Evolutionary conservation across 768 basidiomycete genomes (phyloP).

Genomic region (Rhizopogon salebrosus): DNA sequence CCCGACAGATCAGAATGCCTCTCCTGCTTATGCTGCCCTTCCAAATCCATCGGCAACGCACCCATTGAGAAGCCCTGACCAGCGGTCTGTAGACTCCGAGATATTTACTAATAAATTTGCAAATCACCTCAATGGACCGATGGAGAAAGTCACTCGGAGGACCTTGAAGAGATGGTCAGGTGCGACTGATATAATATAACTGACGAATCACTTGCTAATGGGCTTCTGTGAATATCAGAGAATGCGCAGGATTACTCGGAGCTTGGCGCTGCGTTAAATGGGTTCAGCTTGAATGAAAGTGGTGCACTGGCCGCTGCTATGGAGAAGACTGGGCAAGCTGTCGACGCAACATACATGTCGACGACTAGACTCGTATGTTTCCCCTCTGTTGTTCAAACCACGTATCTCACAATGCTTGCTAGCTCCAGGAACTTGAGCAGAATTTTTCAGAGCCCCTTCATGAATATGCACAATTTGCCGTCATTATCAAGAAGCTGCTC

Average conservation of each 20-base stretch:
- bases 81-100: constrained; percentile 94
- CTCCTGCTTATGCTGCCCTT: constrained; percentile 74
- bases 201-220: constrained; percentile 3
- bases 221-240: constrained; percentile 38
- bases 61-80: constrained; percentile 88
- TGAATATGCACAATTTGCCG: constrained; percentile 92
- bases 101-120: constrained; percentile 95
- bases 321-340: constrained; percentile 95
- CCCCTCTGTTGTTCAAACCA: background rate
- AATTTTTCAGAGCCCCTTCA: constrained; percentile 95
- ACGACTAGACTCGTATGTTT: constrained; percentile 78
- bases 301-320: constrained; percentile 73
- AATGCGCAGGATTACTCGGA: constrained; percentile 85
- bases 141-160: constrained; percentile 95
- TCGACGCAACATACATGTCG: constrained; percentile 90
- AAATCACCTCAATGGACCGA: constrained; percentile 81
- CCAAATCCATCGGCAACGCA: constrained; percentile 88
- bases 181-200: constrained; percentile 27
- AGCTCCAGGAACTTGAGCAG: constrained; percentile 93
- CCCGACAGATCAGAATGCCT: constrained; percentile 74
- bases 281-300: constrained; percentile 85
- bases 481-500: constrained; percentile 91
- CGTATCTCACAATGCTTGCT: background rate
- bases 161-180: constrained; percentile 94
- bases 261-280: constrained; percentile 87